Conservation (phyloP, 1,284 basidiomycete species). For the Fereydounia khargensis region DNA sequence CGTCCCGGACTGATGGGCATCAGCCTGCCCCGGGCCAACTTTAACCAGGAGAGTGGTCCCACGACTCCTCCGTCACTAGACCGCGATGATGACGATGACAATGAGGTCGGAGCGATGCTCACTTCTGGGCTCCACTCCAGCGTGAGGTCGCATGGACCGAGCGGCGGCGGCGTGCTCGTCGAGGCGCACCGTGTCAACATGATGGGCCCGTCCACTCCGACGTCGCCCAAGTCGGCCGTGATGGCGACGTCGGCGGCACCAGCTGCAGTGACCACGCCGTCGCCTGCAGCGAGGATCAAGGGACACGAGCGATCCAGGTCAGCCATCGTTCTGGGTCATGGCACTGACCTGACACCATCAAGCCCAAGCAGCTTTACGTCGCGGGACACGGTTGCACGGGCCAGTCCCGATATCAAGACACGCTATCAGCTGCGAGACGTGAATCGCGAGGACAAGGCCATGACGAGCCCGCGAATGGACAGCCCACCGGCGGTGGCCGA, state of each 20-base stretch:
- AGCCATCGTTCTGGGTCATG: constrained; percentile 1
- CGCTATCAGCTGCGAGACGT: constrained; percentile 15
- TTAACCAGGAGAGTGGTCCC: too few relatives aligned
- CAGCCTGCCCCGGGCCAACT: too few relatives aligned
- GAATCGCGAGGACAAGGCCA: too few relatives aligned
- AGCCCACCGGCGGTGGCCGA: background rate
- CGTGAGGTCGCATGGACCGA: too few relatives aligned
- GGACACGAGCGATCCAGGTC: constrained; percentile 8
- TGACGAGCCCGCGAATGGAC: too few relatives aligned
- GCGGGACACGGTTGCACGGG: constrained; percentile 13
- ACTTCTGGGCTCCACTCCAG: too few relatives aligned
- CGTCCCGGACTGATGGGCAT: too few relatives aligned
- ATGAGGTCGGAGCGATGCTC: too few relatives aligned
- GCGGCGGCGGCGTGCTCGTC: constrained; percentile 12
- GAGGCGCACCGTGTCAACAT: constrained; percentile 26
- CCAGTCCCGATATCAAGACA: constrained; percentile 11
- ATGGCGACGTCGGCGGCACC: constrained; percentile 7
- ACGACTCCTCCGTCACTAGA: too few relatives aligned
- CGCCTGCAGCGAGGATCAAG: background rate
- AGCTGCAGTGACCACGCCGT: background rate
- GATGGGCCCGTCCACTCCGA: constrained; percentile 2
- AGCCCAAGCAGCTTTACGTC: background rate
- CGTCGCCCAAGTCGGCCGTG: constrained; percentile 16
- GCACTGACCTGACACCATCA: constrained; percentile 1
- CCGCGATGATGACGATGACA: too few relatives aligned